Evolutionary conservation across 805 yeast genomes (phyloP), one percentile per base, ranked within the genome.

Genomic region (Lipomyces starkeyi): DNA sequence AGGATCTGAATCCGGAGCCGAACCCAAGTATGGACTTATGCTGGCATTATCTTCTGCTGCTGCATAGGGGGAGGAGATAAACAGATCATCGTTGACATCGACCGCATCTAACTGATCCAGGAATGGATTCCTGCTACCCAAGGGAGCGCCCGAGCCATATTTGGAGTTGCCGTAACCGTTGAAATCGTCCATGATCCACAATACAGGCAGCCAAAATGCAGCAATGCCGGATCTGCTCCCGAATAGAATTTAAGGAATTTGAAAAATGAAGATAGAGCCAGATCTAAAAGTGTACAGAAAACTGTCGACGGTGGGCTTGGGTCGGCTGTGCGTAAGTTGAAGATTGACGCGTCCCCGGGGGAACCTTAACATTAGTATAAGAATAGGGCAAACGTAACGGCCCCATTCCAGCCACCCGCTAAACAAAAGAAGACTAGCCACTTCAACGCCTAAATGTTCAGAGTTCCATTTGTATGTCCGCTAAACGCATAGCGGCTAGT

Each of bases 11-110:
- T 40, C 34, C n/a, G 56, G 25, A 22, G 29, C 37, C 3, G 40
- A 49, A 25, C 52, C 49, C 59, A 59, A 60, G 29, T 57, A 63
- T 29, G 66, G 62, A 32, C 49, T 57, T 22, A 49, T 29, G 49
- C 61, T 62, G 35, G 60, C 49, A 43, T 32, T 34, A 14, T 29
- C 61, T n/a, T 56, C 22, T 25, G 49, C 34, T n/a, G 22, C 34
- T 17, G 14, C 35, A 17, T 53, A 53, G 9, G 56, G 56, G 13
- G 56, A 53, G 11, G 56, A 53, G 9, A 53, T 53, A 11, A 25
- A 53, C 34, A 35, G 56, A 29, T 53, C 34, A 13, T 14, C 56
- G 34, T 25, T 53, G 34, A 3, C 56, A 14, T 53, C 56, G 20
- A n/a, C 22, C 9, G 56, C n/a, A 11, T 53, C 56, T 13, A 53